Evolutionary conservation across 441 rosid species (phyloP).

Genomic region (Euphorbia schlechtendalii): DNA sequence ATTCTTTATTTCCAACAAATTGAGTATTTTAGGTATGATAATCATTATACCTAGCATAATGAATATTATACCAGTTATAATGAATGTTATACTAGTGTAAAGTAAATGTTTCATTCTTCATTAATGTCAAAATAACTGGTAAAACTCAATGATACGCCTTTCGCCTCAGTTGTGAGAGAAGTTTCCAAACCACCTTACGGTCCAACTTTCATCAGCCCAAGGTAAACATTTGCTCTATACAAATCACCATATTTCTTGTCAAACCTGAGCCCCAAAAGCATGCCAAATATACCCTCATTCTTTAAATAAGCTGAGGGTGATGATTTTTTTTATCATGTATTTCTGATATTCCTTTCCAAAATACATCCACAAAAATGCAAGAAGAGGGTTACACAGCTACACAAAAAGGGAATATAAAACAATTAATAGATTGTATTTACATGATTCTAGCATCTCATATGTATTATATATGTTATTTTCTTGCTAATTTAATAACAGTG

Average conservation of each 20-base stretch:
- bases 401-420: not conserved
- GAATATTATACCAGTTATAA: too few species aligned
- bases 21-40: too few species aligned
- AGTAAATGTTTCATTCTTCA: constrained; percentile 75
- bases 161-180: constrained; percentile 64
- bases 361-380: not conserved
- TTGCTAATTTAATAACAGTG: not conserved
- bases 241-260: constrained; percentile 69
- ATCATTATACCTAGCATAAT: too few species aligned
- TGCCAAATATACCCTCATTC: constrained; percentile 88
- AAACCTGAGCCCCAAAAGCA: constrained; percentile 83
- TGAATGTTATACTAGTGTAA: too few species aligned
- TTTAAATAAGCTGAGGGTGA: constrained; percentile 51
- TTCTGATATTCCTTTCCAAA: constrained; percentile 45
- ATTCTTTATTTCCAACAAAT: too few species aligned
- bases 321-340: constrained; percentile 62
- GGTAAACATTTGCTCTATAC: constrained; percentile 83
- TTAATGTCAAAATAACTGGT: constrained; percentile 86
- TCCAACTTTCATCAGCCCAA: constrained; percentile 84
- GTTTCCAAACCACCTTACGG: constrained; percentile 84
- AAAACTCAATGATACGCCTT: constrained; percentile 65
- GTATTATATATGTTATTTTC: too few species aligned
- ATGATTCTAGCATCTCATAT: too few species aligned
- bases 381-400: not conserved
- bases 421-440: too few species aligned